Evolutionary conservation across 2,329 filamentous ascomycete species (phyloP).

Genomic region (Lachnellula occidentalis): DNA sequence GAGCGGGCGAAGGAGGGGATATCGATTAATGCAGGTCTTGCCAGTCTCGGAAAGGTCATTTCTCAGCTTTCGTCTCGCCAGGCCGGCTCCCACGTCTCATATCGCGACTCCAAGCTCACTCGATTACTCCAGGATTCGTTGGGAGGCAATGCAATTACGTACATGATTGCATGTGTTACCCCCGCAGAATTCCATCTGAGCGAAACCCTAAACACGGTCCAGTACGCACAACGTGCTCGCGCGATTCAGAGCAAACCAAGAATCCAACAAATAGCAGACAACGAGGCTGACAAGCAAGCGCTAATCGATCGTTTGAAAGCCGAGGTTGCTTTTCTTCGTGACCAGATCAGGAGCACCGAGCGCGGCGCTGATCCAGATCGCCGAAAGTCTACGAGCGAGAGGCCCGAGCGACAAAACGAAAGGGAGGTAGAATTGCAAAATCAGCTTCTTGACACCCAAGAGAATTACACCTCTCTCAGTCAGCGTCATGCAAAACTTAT

Average conservation of each 20-base stretch:
- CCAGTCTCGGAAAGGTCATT: slow-evolving; percentile 94
- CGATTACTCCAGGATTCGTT: slow-evolving; percentile 92
- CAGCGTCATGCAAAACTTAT: slow-evolving; percentile 94
- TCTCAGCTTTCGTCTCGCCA: slow-evolving; percentile 91
- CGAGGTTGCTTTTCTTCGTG: slow-evolving; percentile 86
- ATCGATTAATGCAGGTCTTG: slow-evolving; percentile 93
- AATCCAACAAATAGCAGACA: slow-evolving; percentile 80
- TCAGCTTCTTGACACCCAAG: slow-evolving; percentile 84
- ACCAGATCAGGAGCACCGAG: slow-evolving; percentile 86
- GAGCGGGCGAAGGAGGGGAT: slow-evolving; percentile 95
- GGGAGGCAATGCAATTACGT: slow-evolving; percentile 94
- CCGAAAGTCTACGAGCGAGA: slow-evolving; percentile 58
- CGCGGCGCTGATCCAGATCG: slow-evolving; percentile 45
- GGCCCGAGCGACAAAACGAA: slow-evolving; percentile 73
- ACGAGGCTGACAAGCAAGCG: slow-evolving; percentile 84
- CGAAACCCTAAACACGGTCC: slow-evolving; percentile 94
- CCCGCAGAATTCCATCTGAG: slow-evolving; percentile 95
- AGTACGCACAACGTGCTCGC: slow-evolving; percentile 92
- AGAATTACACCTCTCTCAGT: slow-evolving; percentile 88
- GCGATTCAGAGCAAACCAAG: slow-evolving; percentile 97
- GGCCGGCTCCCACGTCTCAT: slow-evolving; percentile 85
- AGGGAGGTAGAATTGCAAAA: slow-evolving; percentile 89
- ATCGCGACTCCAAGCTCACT: slow-evolving; percentile 95
- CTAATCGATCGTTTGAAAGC: slow-evolving; percentile 90
- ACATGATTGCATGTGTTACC: slow-evolving; percentile 99